Base-by-base conservation (phyloP, 148 eudicot genomes). In the Selenicereus undatus region DNA sequence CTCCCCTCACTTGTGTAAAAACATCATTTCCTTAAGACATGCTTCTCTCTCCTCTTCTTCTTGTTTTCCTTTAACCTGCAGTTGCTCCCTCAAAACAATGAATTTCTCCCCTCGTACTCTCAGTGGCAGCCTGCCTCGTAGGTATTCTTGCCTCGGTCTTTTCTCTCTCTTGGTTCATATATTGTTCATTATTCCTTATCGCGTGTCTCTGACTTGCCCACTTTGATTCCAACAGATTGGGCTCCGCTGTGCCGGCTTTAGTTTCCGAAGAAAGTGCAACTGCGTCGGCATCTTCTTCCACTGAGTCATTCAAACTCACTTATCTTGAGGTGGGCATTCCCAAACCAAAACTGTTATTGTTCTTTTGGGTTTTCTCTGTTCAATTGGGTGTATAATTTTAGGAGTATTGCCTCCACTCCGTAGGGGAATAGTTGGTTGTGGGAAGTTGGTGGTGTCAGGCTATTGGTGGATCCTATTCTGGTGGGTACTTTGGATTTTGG, bases 341-440 rank as follows among this genome's bases (percentile, higher is more conserved):
- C 3, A 21, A 62, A n/a, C 43, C 3, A 21, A 62, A n/a, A n/a
- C 22, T 70, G 77, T 11, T 80, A 13, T 35, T 70, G 77, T 11
- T 80, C 29, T 0, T 51, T 45, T 39, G 60, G 29, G 2, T 43
- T 42, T 42, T 66, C 52, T 66, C 18, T 66, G 5, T 66, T 50
- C 20, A 20, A 17, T 69, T 48, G 50, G 35, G 24, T 69, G 69
- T 18, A 71, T 29, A 62, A 22, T 51, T 71, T 13, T 8, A 30
- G 81, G 48, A 48, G 13, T 18, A 42, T 45, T 69, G 43, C 8
- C 11, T 65, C 24, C 27, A 36, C 4, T 65, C 24, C 27, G 26
- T 79, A 95, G 98, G 98, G 94, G 50, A 95, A 95, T 87, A 92
- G 94, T 80, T 95, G 98, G 98, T 83, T 95, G 82, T 95, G 98